phyloP scores from a whole-genome alignment of 2,329 filamentous ascomycete species.

The Phialophora macrospora region DNA sequence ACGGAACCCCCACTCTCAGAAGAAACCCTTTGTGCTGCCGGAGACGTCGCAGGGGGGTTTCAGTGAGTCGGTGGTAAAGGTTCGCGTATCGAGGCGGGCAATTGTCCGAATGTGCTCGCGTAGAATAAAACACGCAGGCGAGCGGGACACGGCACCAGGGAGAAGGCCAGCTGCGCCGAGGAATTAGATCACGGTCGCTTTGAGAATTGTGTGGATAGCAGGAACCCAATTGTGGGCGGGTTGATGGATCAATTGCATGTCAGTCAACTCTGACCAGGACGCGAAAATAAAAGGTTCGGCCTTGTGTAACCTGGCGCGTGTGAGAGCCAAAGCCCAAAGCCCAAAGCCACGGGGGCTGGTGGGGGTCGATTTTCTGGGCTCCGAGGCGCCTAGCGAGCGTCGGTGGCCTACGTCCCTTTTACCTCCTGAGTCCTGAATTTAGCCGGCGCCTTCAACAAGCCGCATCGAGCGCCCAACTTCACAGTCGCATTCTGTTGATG shows the following conservation, averaged over 20 bases:
- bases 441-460: neutral
- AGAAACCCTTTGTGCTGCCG: neutral
- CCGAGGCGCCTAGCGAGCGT: neutral
- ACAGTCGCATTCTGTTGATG: neutral
- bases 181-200: neutral
- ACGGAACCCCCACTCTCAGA: neutral
- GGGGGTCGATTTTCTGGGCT: neutral
- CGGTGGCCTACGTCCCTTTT: too few relatives aligned
- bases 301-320: neutral
- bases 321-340: too few relatives aligned
- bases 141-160: neutral
- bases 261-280: neutral
- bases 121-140: neutral
- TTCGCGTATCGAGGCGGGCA: conserved; percentile 1
- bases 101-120: neutral
- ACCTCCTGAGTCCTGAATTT: neutral
- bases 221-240: neutral
- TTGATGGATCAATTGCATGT: neutral
- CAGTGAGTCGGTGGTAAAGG: neutral
- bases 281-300: neutral
- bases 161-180: neutral
- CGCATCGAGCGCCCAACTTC: neutral
- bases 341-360: neutral
- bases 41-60: neutral
- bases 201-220: neutral